Base-by-base conservation (phyloP, 2,329 filamentous ascomycete genomes). In the Cladosporium phlei region DNA sequence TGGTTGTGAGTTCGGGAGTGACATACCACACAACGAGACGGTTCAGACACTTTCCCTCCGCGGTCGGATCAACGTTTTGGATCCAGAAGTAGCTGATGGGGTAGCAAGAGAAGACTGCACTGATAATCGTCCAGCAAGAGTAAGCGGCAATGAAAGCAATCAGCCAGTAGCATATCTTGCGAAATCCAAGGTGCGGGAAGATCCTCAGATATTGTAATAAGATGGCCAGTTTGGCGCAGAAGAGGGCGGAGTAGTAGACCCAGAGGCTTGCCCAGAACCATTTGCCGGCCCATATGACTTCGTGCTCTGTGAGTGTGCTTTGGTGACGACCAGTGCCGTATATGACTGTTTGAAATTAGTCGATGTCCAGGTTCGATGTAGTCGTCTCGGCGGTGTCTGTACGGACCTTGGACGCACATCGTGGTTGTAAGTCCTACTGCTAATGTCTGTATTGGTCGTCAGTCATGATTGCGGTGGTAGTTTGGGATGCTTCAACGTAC, bases 1-100 rank as follows among this genome's bases (percentile, higher is more conserved):
- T 37, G n/a, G 33, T 7, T 21, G 14, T n/a, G 19, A 7, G 24
- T 28, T n/a, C 19, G 19, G 28, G 16, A 20, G 7, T 1, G 14
- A 27, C 38, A 47, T 55, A 62, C 61, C 62, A 63, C 9, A 61
- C 50, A 25, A 56, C 57, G 27, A 55, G 48, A n/a, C 56, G 47
- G 40, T 59, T 54, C 16, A 62, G 34, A 39, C 60, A 62, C n/a
- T 47, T 38, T 32, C 52, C 51, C 11, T 40, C 29, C 5, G 37
- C 35, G 14, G 20, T 20, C 6, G 45, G 35, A 43, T 49, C n/a
- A 37, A 37, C 8, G 30, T 47, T 49, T 51, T 45, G 40, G 8
- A 48, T 45, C 61, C 63, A 66, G 49, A 64, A 63, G 24, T 47
- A 54, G 5, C 48, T 49, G 4, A 65, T 52, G 1, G 64, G 64